Base-by-base conservation (phyloP, 1,284 basidiomycete genomes). In the Cryptococcus sp. region DNA sequence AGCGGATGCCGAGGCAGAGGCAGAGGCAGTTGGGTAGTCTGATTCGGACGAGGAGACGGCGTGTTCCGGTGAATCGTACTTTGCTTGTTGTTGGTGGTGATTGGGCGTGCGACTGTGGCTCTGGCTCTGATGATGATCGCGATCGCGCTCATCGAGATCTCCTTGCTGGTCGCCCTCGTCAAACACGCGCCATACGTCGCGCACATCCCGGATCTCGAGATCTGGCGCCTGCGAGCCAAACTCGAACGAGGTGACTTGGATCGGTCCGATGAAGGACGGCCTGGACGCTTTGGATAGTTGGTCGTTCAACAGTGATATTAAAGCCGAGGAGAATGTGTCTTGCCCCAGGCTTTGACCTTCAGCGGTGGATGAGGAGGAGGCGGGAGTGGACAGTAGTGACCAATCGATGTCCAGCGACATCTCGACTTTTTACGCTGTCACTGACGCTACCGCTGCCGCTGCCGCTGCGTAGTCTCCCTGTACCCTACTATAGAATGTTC, bases 151-250 rank as follows among this genome's bases (percentile, higher is more conserved):
- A 27, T 71, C 63, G 3, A 66, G 65, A 41, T 78, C 74, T 0
- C 84, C 83, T n/a, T 87, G 85, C 2, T 88, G 86, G 66, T 91
- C 88, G 58, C 88, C 88, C 63, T 92, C 88, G 47, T 81, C 78
- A 72, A 98, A 98, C 72, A 95, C 93, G 42, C 87, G 87, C 80
- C 95, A 93, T 57, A 98, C 91, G 80, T 98, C 93, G 50, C 91
- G 84, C 58, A 99, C 81, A 78, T 97, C 93, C 57, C 91, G 86
- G 58, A 99, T 84, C 74, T 95, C 89, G 41, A 96, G 84, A 60
- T 94, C 89, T 2, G 96, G 95, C 4, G 86, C 76, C 23, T 84
- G 82, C 0, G 86, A 85, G 35, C 95, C 95, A 77, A 99, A 94
- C 55, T 93, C 90, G 55, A 98, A 85, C 2, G 86, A 85, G 5